Conservation (phyloP, 331 rosid species). For the Telfairia occidentalis region DNA sequence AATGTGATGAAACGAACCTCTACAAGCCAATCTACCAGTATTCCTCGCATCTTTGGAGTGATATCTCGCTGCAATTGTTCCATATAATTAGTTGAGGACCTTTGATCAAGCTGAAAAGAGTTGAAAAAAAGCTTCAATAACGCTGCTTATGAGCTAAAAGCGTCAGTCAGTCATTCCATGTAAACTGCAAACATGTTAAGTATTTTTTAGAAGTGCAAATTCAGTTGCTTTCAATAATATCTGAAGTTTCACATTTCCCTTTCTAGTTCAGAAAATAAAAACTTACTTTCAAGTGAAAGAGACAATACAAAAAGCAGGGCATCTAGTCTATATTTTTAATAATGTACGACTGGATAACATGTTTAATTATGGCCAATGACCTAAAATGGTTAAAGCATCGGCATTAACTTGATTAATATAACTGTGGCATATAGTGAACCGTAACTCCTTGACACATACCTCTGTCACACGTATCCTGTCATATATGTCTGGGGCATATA, state of each 20-base stretch:
- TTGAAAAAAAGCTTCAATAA: neutral
- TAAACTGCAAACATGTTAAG: neutral
- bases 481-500: conserved; percentile 70
- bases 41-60: conserved; percentile 68
- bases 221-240: neutral
- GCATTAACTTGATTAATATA: neutral
- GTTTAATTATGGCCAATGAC: neutral
- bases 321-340: neutral
- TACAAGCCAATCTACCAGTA: conserved; percentile 87
- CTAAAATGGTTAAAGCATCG: neutral
- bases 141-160: neutral
- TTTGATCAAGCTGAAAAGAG: conserved; percentile 51
- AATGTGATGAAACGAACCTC: conserved; percentile 44
- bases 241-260: neutral
- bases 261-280: neutral
- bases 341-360: neutral
- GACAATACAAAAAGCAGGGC: neutral
- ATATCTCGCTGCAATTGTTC: conserved; percentile 59
- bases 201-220: neutral
- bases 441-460: conserved; percentile 36
- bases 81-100: conserved; percentile 53
- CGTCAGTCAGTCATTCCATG: neutral
- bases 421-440: neutral
- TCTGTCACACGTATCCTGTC: conserved; percentile 43
- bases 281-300: neutral